These are phyloP conservation scores for Aspergillus wentii DNA, from an alignment of 495 filamentous ascomycete species.

Conservation along the genomic window DNA sequence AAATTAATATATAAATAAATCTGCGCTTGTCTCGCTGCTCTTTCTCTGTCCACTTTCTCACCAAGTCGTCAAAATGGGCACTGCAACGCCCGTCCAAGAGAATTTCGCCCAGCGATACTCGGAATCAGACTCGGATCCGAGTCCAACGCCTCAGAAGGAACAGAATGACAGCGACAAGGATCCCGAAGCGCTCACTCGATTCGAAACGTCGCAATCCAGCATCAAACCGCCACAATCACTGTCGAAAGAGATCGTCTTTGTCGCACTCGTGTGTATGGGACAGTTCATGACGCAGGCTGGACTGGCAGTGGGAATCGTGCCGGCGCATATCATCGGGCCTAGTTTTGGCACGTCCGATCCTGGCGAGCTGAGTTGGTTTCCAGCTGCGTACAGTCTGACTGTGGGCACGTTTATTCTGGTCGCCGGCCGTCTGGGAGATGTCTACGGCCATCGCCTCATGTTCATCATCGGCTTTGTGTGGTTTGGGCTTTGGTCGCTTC, in stretches of 20 bases:
- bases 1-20: too few species aligned
- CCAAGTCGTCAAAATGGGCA: too few species aligned
- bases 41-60: too few species aligned
- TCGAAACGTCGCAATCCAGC: not conserved
- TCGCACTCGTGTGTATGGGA: conserved; percentile 36
- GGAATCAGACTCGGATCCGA: too few species aligned
- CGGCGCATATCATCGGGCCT: conserved; percentile 40
- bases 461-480: conserved; percentile 53
- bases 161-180: not conserved
- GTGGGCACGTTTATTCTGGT: conserved; percentile 64
- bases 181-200: not conserved
- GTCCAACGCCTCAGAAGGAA: too few species aligned
- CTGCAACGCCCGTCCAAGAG: too few species aligned
- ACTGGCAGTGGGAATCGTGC: conserved; percentile 31
- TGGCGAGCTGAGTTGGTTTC: conserved; percentile 45
- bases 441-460: conserved; percentile 54
- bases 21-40: too few species aligned
- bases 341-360: conserved; percentile 38
- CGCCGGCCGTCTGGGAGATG: conserved; percentile 54
- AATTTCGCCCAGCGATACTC: not conserved
- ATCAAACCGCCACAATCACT: not conserved
- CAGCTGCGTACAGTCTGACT: conserved; percentile 54
- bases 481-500: conserved; percentile 54
- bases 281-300: conserved; percentile 42
- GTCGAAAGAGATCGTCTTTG: conserved; percentile 28